Evolutionary conservation across 768 basidiomycete species (phyloP), one percentile per base, ranked within the genome.

Genomic region (Fistulinella prunicolor): DNA sequence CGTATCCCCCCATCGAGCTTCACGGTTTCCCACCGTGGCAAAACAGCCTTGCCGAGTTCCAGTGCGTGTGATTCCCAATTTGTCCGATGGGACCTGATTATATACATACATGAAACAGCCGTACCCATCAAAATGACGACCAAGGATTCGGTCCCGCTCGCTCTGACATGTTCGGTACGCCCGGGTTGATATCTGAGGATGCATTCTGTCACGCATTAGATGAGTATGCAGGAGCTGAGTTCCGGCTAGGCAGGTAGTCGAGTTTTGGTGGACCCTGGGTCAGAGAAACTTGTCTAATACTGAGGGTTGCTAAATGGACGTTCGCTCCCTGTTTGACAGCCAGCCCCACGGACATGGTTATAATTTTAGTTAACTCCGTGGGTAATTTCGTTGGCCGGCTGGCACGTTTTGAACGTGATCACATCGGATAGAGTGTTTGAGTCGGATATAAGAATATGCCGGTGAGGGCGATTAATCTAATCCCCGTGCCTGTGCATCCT

Each of bases 1-100:
- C 68, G 30, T 62, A 59, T 32, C 58, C 70, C 20, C 80, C 85
- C 1, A 65, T 84, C 42, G 86, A 90, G 62, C 70, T 90, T 19
- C 70, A 85, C 55, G 85, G 84, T 5, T 90, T 85, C 57, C 89
- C 89, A 16, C 89, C 89, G 14, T 92, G 89, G 89, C 89, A 92
- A 57, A 79, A 83, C n/a, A 73, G 83, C 46, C 68, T 92, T 35
- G 87, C 86, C 38, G 89, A 92, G 64, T 82, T 92, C 51, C 76
- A 82, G 89, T 90, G 61, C 67, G 85, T 68, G 10, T 38, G 20
- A 7, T 9, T 7, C 3, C 29, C 13, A 3, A 42, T 41, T 28
- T 40, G 30, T 32, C 9, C 46, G 39, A 14, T 6, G 26, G 19
- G 13, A 47, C 45, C 49, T 58, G 24, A 56, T 38, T 22, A 26